phyloP scores from a whole-genome alignment of 805 yeast species.

The Ogataea allantospora region DNA sequence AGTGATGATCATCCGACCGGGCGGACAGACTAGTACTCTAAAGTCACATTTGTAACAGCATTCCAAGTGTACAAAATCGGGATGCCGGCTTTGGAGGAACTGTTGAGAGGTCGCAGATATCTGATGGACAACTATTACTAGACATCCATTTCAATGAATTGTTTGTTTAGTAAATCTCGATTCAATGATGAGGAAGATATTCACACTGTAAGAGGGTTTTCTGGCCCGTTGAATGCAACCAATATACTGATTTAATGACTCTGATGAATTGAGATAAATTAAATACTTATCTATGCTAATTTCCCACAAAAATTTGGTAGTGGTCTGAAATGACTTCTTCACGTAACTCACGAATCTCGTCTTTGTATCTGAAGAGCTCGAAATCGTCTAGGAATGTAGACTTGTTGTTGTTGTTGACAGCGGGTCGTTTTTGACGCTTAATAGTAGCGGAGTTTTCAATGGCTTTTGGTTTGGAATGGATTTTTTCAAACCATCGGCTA shows the following conservation, averaged over 20 bases:
- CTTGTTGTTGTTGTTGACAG: not conserved
- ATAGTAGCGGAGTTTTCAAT: not conserved
- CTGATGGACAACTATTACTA: slow-evolving; percentile 26
- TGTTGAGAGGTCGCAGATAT: slow-evolving; percentile 51
- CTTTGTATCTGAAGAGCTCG: slow-evolving; percentile 20
- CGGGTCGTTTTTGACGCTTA: slow-evolving; percentile 2
- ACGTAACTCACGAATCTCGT: slow-evolving; percentile 20
- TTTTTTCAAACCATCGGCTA: slow-evolving; percentile 5
- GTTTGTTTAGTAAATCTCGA: slow-evolving; percentile 1
- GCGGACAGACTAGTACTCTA: slow-evolving; percentile 44
- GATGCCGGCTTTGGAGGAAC: slow-evolving; percentile 43
- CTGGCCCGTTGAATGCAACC: slow-evolving; percentile 35
- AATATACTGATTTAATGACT: slow-evolving; percentile 56
- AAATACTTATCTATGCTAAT: slow-evolving; percentile 1
- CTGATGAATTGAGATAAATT: slow-evolving; percentile 33
- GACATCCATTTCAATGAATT: slow-evolving; percentile 2
- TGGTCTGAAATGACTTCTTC: slow-evolving; percentile 20
- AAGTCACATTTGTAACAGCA: slow-evolving; percentile 46
- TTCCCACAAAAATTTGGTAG: slow-evolving; percentile 11
- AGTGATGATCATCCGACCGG: slow-evolving; percentile 45
- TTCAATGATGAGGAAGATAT: slow-evolving; percentile 37
- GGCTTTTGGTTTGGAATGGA: slow-evolving; percentile 9
- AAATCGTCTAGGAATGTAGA: slow-evolving; percentile 21
- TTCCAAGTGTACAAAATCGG: slow-evolving; percentile 50
- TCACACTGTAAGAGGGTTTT: slow-evolving; percentile 54